Conservation (phyloP, 192 early-diverging fungal species). For the Rhizophlyctis rosea region DNA sequence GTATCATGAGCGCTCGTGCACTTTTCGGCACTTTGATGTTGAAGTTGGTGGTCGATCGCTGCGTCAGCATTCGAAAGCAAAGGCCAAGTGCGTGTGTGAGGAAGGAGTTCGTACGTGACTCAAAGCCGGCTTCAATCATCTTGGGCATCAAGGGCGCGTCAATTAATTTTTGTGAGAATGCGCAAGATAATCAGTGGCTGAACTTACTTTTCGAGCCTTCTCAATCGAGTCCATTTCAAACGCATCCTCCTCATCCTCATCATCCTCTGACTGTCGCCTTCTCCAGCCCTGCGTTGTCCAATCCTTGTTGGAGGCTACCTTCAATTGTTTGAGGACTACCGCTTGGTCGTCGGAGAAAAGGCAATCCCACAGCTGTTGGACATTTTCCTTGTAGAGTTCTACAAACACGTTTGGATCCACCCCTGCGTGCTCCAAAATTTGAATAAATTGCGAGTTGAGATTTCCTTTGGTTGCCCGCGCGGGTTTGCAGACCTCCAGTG, state of each 20-base stretch:
- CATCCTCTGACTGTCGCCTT: too few relatives aligned
- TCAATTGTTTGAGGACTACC: too few relatives aligned
- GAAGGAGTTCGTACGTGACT: conserved; percentile 10
- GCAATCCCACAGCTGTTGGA: background rate
- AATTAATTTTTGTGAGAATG: background rate
- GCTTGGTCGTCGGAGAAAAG: too few relatives aligned
- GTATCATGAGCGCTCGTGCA: conserved; percentile 19
- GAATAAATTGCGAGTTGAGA: conserved; percentile 15
- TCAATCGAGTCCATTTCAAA: background rate
- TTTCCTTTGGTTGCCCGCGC: conserved; percentile 2
- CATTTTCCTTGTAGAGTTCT: background rate
- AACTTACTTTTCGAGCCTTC: background rate
- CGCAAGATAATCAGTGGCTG: background rate
- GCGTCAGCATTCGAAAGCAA: background rate
- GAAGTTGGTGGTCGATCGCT: conserved; percentile 7
- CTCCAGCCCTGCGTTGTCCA: too few relatives aligned
- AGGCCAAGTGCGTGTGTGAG: background rate
- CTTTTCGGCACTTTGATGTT: conserved; percentile 12
- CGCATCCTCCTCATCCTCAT: conserved; percentile 1
- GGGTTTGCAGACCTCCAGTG: conserved; percentile 4
- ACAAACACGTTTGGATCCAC: background rate
- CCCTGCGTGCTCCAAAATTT: conserved; percentile 4
- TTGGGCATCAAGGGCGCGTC: background rate
- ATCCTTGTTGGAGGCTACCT: too few relatives aligned
- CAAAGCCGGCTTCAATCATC: conserved; percentile 13